Conservation (phyloP, 768 basidiomycete genomes). For the Tulasnella sp. region DNA sequence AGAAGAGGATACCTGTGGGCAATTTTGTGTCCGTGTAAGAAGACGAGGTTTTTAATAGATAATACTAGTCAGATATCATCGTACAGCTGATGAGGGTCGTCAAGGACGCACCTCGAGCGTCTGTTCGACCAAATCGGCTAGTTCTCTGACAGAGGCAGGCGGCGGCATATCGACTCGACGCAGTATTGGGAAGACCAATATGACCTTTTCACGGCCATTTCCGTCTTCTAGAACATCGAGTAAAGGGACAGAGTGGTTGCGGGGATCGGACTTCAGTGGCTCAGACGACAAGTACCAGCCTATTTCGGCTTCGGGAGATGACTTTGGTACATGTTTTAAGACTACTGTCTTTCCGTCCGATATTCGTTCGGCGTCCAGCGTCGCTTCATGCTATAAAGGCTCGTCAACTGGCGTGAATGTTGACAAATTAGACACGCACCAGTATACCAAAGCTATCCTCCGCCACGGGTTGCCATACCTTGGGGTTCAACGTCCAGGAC, state of each 20-base stretch:
- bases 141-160: neutral
- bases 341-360: neutral
- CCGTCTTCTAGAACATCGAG: constrained; percentile 12
- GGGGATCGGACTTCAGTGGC: neutral
- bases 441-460: too few relatives aligned
- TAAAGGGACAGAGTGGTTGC: constrained; percentile 9
- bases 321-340: neutral
- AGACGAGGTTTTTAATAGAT: neutral
- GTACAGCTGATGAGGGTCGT: neutral
- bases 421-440: too few relatives aligned
- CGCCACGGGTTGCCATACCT: too few relatives aligned
- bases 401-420: too few relatives aligned
- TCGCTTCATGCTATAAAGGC: too few relatives aligned
- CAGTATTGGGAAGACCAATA: constrained; percentile 3
- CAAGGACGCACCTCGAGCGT: neutral
- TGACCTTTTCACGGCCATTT: neutral
- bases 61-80: neutral
- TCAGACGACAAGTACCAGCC: constrained; percentile 1
- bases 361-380: too few relatives aligned
- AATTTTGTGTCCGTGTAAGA: constrained; percentile 12
- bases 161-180: neutral
- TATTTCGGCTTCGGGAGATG: constrained; percentile 6
- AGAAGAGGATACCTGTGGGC: constrained; percentile 8
- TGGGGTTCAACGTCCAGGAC: too few relatives aligned
- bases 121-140: neutral